A percentile compares a stretch with the other conserved stretches of the same genome.
Conservation (phyloP, 768 basidiomycete species). For the Fistulinella prunicolor region DNA sequence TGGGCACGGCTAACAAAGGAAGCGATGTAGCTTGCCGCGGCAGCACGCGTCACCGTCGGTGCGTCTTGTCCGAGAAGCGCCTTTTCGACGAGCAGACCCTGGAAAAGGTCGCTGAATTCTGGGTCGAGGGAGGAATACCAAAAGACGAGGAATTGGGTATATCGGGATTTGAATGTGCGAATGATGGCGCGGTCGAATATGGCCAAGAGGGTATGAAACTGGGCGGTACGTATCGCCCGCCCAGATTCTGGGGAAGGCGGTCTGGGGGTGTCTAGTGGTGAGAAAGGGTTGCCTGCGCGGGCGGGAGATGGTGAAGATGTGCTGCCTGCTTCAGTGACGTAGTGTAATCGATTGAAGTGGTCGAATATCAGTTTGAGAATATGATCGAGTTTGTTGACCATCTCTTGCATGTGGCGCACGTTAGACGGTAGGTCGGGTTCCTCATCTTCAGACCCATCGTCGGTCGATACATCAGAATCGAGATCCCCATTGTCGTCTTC, state of each 20-base stretch:
- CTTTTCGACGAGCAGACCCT: constrained; percentile 90
- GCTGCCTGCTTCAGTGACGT: constrained; percentile 21
- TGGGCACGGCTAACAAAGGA: constrained; percentile 87
- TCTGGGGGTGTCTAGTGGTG: constrained; percentile 22
- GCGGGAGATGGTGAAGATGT: constrained; percentile 10
- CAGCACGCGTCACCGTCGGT: constrained; percentile 79
- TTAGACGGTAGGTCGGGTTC: constrained; percentile 43
- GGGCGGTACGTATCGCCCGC: constrained; percentile 47
- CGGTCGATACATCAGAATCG: constrained; percentile 55
- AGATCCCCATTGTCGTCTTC: constrained; percentile 47
- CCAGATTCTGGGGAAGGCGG: constrained; percentile 32
- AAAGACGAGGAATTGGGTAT: constrained; percentile 96
- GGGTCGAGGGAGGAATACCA: constrained; percentile 90
- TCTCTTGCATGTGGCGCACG: constrained; percentile 69
- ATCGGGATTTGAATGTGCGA: constrained; percentile 94
- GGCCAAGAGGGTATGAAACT: constrained; percentile 84
- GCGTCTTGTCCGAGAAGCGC: constrained; percentile 62
- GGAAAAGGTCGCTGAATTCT: constrained; percentile 89
- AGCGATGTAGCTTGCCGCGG: constrained; percentile 92
- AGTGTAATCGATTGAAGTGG: constrained; percentile 63
- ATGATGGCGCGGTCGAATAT: constrained; percentile 94
- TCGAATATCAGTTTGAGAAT: constrained; percentile 84
- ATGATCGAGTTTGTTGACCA: constrained; percentile 90
- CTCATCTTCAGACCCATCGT: constrained; percentile 48
- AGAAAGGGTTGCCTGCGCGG: constrained; percentile 7